A percentile compares a stretch with the other conserved stretches of the same genome.
These are phyloP conservation scores for Kwoniella sp. DNA, from an alignment of 768 basidiomycete genomes.

Conservation along the genomic window DNA sequence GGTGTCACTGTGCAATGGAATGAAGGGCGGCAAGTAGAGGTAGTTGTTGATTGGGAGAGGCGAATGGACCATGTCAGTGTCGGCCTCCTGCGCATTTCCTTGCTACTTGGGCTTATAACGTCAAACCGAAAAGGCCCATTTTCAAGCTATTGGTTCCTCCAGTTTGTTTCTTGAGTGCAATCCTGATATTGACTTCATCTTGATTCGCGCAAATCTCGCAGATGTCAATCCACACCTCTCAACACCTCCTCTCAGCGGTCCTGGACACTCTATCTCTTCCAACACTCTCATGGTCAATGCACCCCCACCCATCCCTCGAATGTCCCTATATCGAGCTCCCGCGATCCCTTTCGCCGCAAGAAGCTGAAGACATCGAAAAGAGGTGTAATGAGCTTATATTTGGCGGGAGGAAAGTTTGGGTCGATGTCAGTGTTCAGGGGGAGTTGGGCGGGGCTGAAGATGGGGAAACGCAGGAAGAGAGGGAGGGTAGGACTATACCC, in stretches of 20 bases:
- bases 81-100: too few species aligned
- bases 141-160: too few species aligned
- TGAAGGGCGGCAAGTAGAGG: slow-evolving; percentile 32
- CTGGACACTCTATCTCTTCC: slow-evolving; percentile 43
- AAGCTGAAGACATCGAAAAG: slow-evolving; percentile 46
- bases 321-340: slow-evolving; percentile 52
- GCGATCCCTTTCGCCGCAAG: slow-evolving; percentile 39
- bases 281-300: slow-evolving; percentile 53
- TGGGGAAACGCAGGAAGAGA: slow-evolving; percentile 22
- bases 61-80: slow-evolving; percentile 49
- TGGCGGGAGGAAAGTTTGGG: slow-evolving; percentile 46
- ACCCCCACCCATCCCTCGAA: slow-evolving; percentile 49
- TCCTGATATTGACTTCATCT: too few species aligned
- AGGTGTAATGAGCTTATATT: slow-evolving; percentile 46
- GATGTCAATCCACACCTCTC: slow-evolving; percentile 54
- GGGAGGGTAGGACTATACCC: slow-evolving; percentile 48
- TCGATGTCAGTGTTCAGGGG: slow-evolving; percentile 48
- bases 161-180: too few species aligned
- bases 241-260: slow-evolving; percentile 54
- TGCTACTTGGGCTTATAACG: too few species aligned
- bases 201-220: slow-evolving; percentile 8
- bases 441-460: slow-evolving; percentile 16
- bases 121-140: too few species aligned
- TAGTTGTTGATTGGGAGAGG: slow-evolving; percentile 54
- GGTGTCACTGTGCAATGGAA: slow-evolving; percentile 14